Evolutionary conservation across 495 filamentous ascomycete genomes (phyloP).

Genomic region (Aspergillus cavernicola): DNA sequence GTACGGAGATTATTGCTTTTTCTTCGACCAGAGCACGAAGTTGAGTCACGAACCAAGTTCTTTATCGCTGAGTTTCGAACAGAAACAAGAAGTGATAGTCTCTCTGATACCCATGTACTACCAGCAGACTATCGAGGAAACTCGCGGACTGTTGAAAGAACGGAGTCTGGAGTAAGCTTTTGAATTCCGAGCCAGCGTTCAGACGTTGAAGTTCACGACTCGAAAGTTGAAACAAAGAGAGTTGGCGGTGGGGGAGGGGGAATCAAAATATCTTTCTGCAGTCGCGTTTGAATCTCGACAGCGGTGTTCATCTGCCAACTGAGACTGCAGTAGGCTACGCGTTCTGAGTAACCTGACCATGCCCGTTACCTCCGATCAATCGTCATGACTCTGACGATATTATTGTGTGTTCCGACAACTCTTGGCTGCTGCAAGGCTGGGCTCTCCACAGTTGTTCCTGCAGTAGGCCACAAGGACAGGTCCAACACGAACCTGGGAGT

Average conservation of each 20-base stretch:
- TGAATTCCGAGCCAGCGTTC: background rate
- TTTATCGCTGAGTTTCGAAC: background rate
- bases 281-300: background rate
- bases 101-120: background rate
- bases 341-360: conserved; percentile 7
- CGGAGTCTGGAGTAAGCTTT: conserved; percentile 3
- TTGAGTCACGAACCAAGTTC: background rate
- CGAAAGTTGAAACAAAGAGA: background rate
- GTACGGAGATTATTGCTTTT: background rate
- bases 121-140: background rate
- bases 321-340: background rate
- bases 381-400: no score
- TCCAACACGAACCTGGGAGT: conserved; percentile 10
- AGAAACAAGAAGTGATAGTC: conserved; percentile 1
- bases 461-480: conserved; percentile 38
- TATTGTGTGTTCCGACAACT: conserved; percentile 2
- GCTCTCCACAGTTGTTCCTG: conserved; percentile 40
- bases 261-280: background rate
- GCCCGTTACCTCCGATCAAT: conserved; percentile 1
- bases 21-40: background rate
- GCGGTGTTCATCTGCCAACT: background rate
- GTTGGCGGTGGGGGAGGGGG: background rate
- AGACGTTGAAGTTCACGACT: background rate
- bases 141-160: conserved; percentile 1
- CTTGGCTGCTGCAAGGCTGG: conserved; percentile 15